phyloP scores from a whole-genome alignment of 2,329 filamentous ascomycete genomes.

The Neoascochyta sp. region DNA sequence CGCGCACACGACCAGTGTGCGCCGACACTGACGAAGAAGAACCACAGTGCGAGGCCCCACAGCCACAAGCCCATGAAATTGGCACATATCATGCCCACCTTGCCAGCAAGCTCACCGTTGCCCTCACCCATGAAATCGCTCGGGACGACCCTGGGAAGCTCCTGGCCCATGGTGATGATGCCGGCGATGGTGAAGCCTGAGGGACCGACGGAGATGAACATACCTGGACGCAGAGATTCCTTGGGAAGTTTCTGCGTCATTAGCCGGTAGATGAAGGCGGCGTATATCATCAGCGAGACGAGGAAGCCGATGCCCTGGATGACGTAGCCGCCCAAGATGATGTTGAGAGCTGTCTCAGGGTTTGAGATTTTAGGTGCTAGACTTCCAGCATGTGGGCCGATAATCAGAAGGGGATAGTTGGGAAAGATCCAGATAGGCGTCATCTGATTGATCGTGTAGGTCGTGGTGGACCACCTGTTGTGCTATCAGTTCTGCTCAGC shows the following conservation, averaged over 20 bases:
- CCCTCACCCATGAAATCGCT: constrained; percentile 54
- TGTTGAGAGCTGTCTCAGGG: constrained; percentile 46
- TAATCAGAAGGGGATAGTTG: constrained; percentile 74
- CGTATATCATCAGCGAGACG: constrained; percentile 73
- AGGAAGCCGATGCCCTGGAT: constrained; percentile 64
- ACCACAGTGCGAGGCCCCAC: constrained; percentile 79
- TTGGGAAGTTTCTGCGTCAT: constrained; percentile 84
- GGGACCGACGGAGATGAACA: constrained; percentile 82
- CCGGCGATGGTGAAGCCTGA: constrained; percentile 65
- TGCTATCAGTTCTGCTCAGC: too few relatives aligned
- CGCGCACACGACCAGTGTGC: constrained; percentile 67
- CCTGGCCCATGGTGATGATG: constrained; percentile 55
- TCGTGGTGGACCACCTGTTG: constrained; percentile 63
- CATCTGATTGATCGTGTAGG: constrained; percentile 75
- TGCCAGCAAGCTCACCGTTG: constrained; percentile 50
- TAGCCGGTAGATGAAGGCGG: constrained; percentile 77
- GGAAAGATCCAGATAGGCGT: constrained; percentile 87
- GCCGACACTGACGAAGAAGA: constrained; percentile 75
- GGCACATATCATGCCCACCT: constrained; percentile 53
- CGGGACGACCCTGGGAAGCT: constrained; percentile 48
- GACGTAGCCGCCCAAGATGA: constrained; percentile 58
- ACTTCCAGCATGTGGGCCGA: constrained; percentile 67
- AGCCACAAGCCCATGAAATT: constrained; percentile 72
- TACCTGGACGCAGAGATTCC: constrained; percentile 71
- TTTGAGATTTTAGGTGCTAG: constrained; percentile 47